Base-by-base conservation (phyloP, 2,329 filamentous ascomycete genomes). In the Aspergillus hiratsukae region DNA sequence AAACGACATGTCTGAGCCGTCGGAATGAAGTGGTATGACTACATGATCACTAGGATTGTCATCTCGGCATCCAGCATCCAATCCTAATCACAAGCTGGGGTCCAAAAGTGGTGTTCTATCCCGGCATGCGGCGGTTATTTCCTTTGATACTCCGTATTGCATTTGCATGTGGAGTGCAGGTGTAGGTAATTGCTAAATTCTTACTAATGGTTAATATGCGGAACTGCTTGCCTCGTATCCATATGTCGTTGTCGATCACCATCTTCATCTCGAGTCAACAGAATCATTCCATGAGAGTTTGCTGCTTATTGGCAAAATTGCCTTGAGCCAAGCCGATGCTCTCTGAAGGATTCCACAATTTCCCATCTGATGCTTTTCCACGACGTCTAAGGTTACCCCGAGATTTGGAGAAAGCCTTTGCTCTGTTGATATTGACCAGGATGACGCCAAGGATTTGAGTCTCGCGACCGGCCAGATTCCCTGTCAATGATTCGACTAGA, bases 401-500 rank as follows among this genome's bases (percentile, higher is more conserved):
- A 55, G 48, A 11, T 11, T 19, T 43, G n/a, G 8, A 23, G 40
- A 45, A 45, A 11, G 9, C 9, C 11, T 45, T 23, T 23, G 23
- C 21, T 11, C n/a, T 45, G 9, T 10, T 23, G 21, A 4, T 45
- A 45, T 45, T 45, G 41, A 45, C 41, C 41, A 45, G 19, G 41
- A 45, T 55, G 17, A 41, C 25, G 19, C 37, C 31, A 51, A 40
- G 48, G 27, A 21, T 43, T 41, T 43, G n/a, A 21, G 4, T 43
- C n/a, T n/a, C 52, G 49, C 53, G 53, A 55, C 53, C 49, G 53
- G 53, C 49, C 40, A 41, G 41, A 31, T 55, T 55, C 49, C 53
- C 29, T 52, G 41, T 52, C 48, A 4, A 35, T 35, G 11, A 35
- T 35, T 7, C 17, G 14, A 17, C 14, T 7, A 17, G 14, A 37